Conservation (phyloP, 352 stramenopile species). For the Poterioochromonas sp. region DNA sequence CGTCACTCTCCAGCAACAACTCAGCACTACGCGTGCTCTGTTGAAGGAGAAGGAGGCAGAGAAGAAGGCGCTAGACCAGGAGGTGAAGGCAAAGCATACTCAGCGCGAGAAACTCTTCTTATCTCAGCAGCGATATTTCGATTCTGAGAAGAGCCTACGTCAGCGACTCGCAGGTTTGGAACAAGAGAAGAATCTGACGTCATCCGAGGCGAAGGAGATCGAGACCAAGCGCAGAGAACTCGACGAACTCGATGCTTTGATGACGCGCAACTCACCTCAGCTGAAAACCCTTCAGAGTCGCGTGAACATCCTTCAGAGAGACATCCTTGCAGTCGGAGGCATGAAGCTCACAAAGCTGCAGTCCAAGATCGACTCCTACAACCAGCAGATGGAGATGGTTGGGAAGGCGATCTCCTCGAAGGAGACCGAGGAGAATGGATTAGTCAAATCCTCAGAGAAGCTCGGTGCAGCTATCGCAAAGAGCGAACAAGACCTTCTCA, state of each 20-base stretch:
- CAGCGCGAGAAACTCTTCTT: conserved; percentile 41
- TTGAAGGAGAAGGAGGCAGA: background rate
- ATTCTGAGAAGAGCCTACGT: no score
- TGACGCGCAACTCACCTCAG: conserved; percentile 55
- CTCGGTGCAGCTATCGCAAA: conserved; percentile 42
- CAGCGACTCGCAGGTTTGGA: background rate
- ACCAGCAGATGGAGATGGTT: conserved; percentile 37
- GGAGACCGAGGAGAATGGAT: conserved; percentile 50
- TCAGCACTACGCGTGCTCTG: background rate
- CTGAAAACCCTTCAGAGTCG: conserved; percentile 61
- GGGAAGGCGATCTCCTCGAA: conserved; percentile 38
- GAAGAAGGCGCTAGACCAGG: conserved; percentile 17
- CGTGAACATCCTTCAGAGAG: conserved; percentile 79
- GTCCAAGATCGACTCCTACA: conserved; percentile 54
- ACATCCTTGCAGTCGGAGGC: conserved; percentile 86
- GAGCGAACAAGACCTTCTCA: conserved; percentile 31
- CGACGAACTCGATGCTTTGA: conserved; percentile 70
- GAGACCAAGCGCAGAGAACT: conserved; percentile 68
- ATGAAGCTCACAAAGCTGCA: conserved; percentile 80
- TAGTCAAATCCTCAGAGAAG: conserved; percentile 55
- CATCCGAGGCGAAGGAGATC: conserved; percentile 71
- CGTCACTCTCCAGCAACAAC: background rate
- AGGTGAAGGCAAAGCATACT: conserved; percentile 40
- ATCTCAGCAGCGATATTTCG: conserved; percentile 52
- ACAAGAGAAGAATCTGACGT: conserved; percentile 39